phyloP scores from a whole-genome alignment of 1,139 yeast species.

The Geotrichum klebahnii region DNA sequence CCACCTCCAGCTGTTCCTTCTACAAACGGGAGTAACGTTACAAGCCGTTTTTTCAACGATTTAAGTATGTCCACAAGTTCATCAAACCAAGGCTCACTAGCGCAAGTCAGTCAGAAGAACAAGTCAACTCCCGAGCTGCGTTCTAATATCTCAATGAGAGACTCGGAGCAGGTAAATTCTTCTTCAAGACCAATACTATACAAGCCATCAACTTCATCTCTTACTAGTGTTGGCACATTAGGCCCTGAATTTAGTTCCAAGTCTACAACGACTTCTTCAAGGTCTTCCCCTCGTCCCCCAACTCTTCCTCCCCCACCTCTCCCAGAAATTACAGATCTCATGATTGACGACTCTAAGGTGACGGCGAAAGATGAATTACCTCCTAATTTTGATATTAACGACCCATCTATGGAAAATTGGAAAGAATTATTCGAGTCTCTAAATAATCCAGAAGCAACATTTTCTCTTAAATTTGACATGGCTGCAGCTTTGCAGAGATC shows the following conservation, averaged over 20 bases:
- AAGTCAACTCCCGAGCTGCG: neutral
- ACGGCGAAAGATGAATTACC: constrained; percentile 4
- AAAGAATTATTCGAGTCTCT: constrained; percentile 19
- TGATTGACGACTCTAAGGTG: neutral
- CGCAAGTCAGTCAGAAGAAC: neutral
- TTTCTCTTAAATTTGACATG: constrained; percentile 22
- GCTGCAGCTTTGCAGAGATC: constrained; percentile 20
- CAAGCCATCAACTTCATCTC: constrained; percentile 2
- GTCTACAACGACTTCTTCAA: neutral
- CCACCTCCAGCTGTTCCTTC: neutral
- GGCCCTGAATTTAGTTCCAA: neutral
- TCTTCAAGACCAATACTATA: constrained; percentile 7
- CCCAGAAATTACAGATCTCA: neutral
- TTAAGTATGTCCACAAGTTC: neutral
- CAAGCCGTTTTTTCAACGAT: neutral
- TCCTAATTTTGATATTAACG: constrained; percentile 17
- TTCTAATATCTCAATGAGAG: neutral
- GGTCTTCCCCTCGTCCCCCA: neutral
- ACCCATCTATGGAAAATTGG: constrained; percentile 20
- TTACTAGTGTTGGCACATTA: neutral
- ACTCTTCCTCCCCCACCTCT: neutral
- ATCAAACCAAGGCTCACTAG: neutral
- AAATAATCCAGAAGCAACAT: constrained; percentile 22
- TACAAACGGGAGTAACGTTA: neutral
- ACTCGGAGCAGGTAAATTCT: neutral